phyloP scores from a whole-genome alignment of 2,329 filamentous ascomycete genomes.

The Microcera coccophila region DNA sequence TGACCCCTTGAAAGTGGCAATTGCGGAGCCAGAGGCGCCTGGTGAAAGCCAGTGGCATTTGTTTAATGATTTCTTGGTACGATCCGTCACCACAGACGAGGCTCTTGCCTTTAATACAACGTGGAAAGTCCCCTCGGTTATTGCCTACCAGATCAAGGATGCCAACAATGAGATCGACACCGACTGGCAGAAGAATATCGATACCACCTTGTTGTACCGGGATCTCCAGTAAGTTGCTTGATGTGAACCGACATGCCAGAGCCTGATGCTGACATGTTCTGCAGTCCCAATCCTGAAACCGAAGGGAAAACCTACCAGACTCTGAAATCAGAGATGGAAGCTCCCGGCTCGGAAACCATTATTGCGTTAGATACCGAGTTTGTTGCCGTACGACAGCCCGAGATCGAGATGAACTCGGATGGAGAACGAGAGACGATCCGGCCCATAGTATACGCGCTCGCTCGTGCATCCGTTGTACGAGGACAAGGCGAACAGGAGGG shows the following conservation, averaged over 20 bases:
- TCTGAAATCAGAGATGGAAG: conserved; percentile 57
- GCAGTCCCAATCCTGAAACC: conserved; percentile 38
- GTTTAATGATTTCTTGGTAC: conserved; percentile 95
- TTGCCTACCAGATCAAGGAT: conserved; percentile 80
- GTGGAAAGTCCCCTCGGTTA: conserved; percentile 89
- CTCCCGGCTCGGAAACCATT: conserved; percentile 66
- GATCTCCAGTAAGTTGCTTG: conserved; percentile 50
- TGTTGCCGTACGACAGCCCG: conserved; percentile 84
- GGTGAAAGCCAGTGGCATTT: conserved; percentile 79
- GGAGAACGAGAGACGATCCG: conserved; percentile 86
- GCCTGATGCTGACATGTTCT: conserved; percentile 6
- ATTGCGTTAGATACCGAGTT: conserved; percentile 96
- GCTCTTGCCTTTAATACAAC: conserved; percentile 83
- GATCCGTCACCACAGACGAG: conserved; percentile 73
- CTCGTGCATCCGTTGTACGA: conserved; percentile 86
- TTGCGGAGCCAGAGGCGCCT: conserved; percentile 58
- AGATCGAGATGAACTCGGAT: conserved; percentile 94
- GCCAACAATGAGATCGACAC: conserved; percentile 79
- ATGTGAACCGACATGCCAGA: neutral
- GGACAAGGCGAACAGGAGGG: conserved; percentile 75
- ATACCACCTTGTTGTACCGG: conserved; percentile 79
- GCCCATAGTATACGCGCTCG: conserved; percentile 84
- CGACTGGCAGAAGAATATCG: conserved; percentile 78
- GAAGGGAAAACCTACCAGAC: conserved; percentile 55
- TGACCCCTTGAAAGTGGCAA: conserved; percentile 51